Conservation (phyloP, 2,329 filamentous ascomycete genomes). For the Trichoderma pleuroti region DNA sequence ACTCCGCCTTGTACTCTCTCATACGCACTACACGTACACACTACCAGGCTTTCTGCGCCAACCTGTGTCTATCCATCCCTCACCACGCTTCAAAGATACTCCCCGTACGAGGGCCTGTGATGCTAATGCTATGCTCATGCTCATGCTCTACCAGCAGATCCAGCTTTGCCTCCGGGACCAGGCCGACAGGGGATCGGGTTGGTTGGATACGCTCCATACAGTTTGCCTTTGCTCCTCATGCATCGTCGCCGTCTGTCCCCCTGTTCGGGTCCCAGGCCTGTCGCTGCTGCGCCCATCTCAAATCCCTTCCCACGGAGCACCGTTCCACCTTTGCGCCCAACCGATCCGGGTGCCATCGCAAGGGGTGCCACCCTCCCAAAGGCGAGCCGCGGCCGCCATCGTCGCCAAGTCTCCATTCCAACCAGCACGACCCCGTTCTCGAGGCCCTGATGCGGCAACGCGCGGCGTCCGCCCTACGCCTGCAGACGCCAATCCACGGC, state of each 20-base stretch:
- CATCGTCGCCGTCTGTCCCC: neutral
- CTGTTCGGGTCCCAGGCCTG: neutral
- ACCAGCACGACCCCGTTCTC: constrained; percentile 4
- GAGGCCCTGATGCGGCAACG: constrained; percentile 8
- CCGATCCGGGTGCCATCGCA: constrained; percentile 11
- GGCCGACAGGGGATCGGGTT: neutral
- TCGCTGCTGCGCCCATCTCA: constrained; percentile 4
- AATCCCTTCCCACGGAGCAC: neutral
- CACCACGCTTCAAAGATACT: too few relatives aligned
- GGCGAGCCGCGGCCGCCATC: constrained; percentile 17
- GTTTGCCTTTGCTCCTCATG: neutral
- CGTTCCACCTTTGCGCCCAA: constrained; percentile 12
- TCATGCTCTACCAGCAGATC: neutral
- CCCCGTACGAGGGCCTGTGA: too few relatives aligned
- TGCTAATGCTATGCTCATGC: too few relatives aligned
- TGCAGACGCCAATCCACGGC: neutral
- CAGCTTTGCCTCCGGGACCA: neutral
- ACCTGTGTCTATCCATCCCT: neutral
- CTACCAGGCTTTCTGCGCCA: neutral
- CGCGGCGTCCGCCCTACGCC: neutral
- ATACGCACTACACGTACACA: neutral
- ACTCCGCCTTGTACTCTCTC: neutral
- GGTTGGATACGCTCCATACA: neutral
- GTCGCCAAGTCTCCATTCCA: constrained; percentile 10
- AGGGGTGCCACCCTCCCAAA: constrained; percentile 10